These are phyloP conservation scores for Phyllosticta paracitricarpa DNA, from an alignment of 2,329 filamentous ascomycete species.

Conservation along the genomic window DNA sequence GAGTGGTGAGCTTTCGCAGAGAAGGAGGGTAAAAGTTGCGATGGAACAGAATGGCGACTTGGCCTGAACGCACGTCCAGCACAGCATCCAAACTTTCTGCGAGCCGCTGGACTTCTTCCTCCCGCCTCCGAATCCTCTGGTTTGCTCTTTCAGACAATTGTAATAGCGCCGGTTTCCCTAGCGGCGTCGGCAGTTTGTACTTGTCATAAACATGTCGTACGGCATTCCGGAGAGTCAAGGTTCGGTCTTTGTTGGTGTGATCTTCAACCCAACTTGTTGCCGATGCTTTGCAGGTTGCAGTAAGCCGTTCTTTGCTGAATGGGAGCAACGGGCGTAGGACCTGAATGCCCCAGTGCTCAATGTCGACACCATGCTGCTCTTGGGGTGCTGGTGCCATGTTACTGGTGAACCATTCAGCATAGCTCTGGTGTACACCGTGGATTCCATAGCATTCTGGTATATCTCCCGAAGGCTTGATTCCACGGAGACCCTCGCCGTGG, in stretches of 20 bases:
- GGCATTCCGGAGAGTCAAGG: conserved; percentile 71
- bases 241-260: conserved; percentile 66
- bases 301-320: conserved; percentile 64
- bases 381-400: conserved; percentile 20
- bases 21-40: conserved; percentile 17
- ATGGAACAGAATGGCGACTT: conserved; percentile 23
- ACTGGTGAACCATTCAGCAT: conserved; percentile 1
- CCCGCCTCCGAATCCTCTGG: conserved; percentile 39
- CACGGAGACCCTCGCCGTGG: conserved; percentile 58
- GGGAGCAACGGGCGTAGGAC: conserved; percentile 60
- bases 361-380: conserved; percentile 20
- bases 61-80: conserved; percentile 29
- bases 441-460: conserved; percentile 81
- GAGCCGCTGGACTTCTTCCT: conserved; percentile 45
- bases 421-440: conserved; percentile 51
- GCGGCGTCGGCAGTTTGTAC: conserved; percentile 55
- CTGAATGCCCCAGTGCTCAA: conserved; percentile 57
- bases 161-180: conserved; percentile 57
- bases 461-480: conserved; percentile 53
- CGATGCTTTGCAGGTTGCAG: conserved; percentile 62
- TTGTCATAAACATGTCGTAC: conserved; percentile 56
- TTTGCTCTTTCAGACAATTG: conserved; percentile 38
- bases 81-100: conserved; percentile 37
- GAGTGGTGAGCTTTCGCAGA: conserved; percentile 12
- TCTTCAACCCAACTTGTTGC: conserved; percentile 73